Percentiles rank a stretch among this genome's conserved stretches.
These are phyloP conservation scores for Primulina huaijiensis DNA, from an alignment of 257 asterid genomes.

Conservation along the genomic window DNA sequence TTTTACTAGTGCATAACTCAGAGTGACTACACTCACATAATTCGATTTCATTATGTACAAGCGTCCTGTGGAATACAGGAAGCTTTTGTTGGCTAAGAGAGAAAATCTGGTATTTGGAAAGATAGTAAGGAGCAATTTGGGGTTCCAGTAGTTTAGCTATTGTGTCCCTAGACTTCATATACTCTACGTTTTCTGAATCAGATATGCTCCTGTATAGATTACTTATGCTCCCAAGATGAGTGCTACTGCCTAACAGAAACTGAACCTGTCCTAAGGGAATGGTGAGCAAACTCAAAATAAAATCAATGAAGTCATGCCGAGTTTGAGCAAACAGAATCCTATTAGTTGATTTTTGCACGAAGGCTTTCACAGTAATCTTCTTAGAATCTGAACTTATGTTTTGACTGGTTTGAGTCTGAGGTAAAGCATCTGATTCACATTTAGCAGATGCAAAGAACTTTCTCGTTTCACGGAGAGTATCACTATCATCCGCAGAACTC, in stretches of 20 bases:
- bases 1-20: fast-evolving
- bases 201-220: background rate
- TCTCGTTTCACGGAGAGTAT: too few relatives aligned
- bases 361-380: too few relatives aligned
- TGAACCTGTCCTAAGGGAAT: background rate
- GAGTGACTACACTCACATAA: too few relatives aligned
- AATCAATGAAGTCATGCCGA: background rate
- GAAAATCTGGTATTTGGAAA: background rate
- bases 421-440: too few relatives aligned
- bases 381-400: too few relatives aligned
- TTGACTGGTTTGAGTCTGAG: too few relatives aligned
- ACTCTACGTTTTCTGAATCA: background rate
- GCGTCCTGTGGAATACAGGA: fast-evolving
- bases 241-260: background rate
- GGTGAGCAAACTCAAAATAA: background rate
- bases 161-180: background rate
- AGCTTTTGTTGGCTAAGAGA: background rate
- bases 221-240: background rate
- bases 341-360: too few relatives aligned
- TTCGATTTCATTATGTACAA: too few relatives aligned
- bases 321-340: background rate
- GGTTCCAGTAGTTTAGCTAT: background rate
- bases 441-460: too few relatives aligned
- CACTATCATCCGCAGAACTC: too few relatives aligned
- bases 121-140: background rate